phyloP scores from a whole-genome alignment of 2,329 filamentous ascomycete species.

The Ascochyta clinopodiicola region DNA sequence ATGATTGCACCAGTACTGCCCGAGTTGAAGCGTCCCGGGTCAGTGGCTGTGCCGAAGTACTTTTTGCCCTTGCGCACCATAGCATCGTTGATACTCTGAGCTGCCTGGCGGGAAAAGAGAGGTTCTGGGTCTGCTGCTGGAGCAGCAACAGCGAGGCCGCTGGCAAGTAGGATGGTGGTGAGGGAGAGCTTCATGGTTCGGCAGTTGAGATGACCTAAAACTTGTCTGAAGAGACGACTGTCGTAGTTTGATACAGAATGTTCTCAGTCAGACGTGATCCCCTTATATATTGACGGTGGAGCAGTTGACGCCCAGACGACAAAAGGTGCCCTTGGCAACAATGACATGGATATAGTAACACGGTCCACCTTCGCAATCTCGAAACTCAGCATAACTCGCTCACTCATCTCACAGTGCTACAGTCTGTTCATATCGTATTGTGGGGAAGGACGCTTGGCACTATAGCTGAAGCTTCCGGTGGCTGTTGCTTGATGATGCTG shows the following conservation, averaged over 20 bases:
- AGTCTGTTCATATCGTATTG: background rate
- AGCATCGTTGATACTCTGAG: constrained; percentile 60
- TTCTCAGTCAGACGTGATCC: background rate
- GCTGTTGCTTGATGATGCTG: constrained; percentile 19
- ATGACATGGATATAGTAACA: background rate
- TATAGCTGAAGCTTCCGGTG: constrained; percentile 29
- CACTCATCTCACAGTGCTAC: background rate
- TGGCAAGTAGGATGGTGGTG: constrained; percentile 36
- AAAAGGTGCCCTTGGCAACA: background rate
- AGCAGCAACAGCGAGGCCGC: constrained; percentile 33
- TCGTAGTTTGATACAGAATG: background rate
- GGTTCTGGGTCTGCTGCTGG: constrained; percentile 41
- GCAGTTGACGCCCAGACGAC: background rate
- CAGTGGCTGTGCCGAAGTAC: constrained; percentile 68
- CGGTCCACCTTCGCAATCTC: background rate
- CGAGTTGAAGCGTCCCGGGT: constrained; percentile 60
- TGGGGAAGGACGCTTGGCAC: constrained; percentile 17
- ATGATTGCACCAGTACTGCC: constrained; percentile 64
- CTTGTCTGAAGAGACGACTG: too few relatives aligned
- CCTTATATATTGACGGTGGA: background rate
- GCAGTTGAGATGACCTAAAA: background rate
- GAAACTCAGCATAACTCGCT: background rate
- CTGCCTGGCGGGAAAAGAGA: constrained; percentile 40
- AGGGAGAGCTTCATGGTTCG: constrained; percentile 43
- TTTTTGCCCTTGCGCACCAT: constrained; percentile 70